Conservation (phyloP, 352 stramenopile genomes). For the Phytophthora citricola region DNA sequence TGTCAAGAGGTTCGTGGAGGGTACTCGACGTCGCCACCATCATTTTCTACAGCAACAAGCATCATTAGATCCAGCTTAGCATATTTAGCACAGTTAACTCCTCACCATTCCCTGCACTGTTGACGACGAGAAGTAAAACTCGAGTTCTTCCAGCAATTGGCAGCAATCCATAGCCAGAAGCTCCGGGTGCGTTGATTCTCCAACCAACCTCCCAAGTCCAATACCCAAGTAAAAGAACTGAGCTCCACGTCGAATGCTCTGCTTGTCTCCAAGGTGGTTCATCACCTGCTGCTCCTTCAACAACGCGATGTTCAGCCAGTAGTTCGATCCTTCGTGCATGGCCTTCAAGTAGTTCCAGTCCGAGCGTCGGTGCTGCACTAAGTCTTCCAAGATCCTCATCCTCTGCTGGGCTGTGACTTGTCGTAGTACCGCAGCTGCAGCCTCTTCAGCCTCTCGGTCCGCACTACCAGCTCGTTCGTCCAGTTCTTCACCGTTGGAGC, state of each 20-base stretch:
- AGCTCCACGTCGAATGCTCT: constrained; percentile 59
- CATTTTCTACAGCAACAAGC: constrained; percentile 63
- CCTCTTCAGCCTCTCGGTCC: constrained; percentile 22
- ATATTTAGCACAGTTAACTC: no score
- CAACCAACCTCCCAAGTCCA: constrained; percentile 68
- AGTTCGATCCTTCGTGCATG: constrained; percentile 82
- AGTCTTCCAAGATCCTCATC: constrained; percentile 75
- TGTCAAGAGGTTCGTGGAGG: constrained; percentile 62
- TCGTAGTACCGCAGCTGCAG: constrained; percentile 38
- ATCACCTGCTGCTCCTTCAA: constrained; percentile 74
- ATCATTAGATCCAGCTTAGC: no score
- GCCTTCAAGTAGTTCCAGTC: constrained; percentile 86
- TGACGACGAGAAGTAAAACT: constrained; percentile 83
- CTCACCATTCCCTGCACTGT: constrained; percentile 82
- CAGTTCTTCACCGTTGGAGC: constrained; percentile 19
- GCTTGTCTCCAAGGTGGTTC: constrained; percentile 63
- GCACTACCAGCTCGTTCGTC: constrained; percentile 11
- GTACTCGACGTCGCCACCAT: constrained; percentile 81
- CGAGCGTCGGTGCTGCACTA: constrained; percentile 72
- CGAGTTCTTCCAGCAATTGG: constrained; percentile 85
- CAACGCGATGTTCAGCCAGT: constrained; percentile 84
- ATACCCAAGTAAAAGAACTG: constrained; percentile 87
- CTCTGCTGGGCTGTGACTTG: constrained; percentile 72
- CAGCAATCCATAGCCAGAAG: constrained; percentile 75
- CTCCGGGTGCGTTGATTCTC: constrained; percentile 59